phyloP scores from a whole-genome alignment of 495 filamentous ascomycete species.

The Echria macrotheca region DNA sequence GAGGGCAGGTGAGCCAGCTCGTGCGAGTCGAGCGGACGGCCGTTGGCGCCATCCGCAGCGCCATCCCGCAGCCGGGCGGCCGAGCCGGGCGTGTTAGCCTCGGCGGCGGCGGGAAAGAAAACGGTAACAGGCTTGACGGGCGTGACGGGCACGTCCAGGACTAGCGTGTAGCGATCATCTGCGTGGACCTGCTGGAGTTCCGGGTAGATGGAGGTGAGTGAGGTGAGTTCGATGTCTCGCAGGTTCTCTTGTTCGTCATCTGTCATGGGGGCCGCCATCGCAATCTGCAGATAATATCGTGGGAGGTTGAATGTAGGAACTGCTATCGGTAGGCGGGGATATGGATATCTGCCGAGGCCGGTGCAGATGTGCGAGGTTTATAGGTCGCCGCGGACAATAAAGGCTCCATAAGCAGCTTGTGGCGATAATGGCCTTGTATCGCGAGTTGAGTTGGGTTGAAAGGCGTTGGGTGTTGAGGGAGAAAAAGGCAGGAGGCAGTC shows the following conservation, averaged over 20 bases:
- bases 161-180: conserved; percentile 56
- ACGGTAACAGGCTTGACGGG: conserved; percentile 65
- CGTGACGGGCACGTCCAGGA: conserved; percentile 66
- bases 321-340: too few species aligned
- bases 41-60: conserved; percentile 11
- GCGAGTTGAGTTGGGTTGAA: too few species aligned
- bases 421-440: too few species aligned
- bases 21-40: conserved; percentile 46
- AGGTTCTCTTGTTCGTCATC: conserved; percentile 50
- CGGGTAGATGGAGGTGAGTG: conserved; percentile 84
- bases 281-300: too few species aligned
- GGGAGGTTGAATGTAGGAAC: too few species aligned
- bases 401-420: too few species aligned
- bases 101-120: conserved; percentile 54
- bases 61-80: neutral
- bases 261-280: conserved; percentile 16
- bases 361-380: too few species aligned
- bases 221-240: conserved; percentile 71
- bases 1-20: conserved; percentile 71
- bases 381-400: too few species aligned
- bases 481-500: too few species aligned
- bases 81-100: conserved; percentile 26
- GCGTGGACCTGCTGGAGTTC: conserved; percentile 62
- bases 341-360: too few species aligned
- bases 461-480: too few species aligned